Conservation (phyloP, 345 rosid species). For the Raphanus sativus region DNA sequence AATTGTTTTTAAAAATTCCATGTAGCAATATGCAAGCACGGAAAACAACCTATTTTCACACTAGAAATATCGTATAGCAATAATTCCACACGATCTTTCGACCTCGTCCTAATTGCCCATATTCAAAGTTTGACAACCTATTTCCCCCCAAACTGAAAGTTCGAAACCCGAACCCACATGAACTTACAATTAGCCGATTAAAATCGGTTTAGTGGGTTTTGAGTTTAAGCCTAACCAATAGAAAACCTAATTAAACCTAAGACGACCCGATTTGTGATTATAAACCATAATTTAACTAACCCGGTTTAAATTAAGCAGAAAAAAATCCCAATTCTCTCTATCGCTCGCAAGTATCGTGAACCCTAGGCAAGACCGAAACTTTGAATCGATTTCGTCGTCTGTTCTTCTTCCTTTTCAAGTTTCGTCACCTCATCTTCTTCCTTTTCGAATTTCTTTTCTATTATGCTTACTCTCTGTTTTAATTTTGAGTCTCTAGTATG, state of each 20-base stretch:
- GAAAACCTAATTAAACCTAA: neutral
- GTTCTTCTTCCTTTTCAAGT: neutral
- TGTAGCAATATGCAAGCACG: neutral
- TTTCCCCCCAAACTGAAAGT: neutral
- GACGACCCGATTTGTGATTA: neutral
- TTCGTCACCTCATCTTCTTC: neutral
- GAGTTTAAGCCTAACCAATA: neutral
- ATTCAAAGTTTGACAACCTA: neutral
- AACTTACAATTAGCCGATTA: neutral
- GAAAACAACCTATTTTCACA: too few species aligned
- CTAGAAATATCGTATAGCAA: too few species aligned
- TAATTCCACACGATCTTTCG: too few species aligned
- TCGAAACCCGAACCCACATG: neutral
- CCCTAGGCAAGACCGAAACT: neutral
- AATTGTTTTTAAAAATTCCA: neutral
- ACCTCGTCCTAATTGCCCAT: neutral
- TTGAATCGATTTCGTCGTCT: neutral
- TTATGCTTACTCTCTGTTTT: neutral
- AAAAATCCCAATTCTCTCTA: neutral
- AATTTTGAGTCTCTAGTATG: neutral
- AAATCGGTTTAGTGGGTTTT: neutral
- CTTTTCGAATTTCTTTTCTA: neutral
- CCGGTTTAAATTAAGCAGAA: neutral
- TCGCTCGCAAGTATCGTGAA: neutral
- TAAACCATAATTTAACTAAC: neutral